Evolutionary conservation across 2,329 filamentous ascomycete species (phyloP).

Genomic region (Penicillium corylophilum): DNA sequence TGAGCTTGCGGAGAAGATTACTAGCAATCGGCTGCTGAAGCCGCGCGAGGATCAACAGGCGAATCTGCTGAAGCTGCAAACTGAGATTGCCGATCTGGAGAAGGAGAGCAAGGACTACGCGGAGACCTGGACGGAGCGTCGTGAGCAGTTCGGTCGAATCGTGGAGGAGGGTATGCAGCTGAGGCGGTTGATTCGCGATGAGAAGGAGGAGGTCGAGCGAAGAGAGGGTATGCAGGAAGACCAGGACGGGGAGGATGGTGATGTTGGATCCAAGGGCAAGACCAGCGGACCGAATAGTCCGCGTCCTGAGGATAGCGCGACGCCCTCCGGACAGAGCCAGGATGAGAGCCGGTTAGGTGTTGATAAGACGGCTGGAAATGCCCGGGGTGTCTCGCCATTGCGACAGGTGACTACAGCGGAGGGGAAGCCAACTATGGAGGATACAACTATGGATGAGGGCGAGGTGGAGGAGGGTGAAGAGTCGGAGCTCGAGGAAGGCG

Average conservation of each 20-base stretch:
- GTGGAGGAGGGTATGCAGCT: conserved; percentile 89
- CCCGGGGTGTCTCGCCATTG: conserved; percentile 38
- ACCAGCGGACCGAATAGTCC: conserved; percentile 51
- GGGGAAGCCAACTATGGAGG: conserved; percentile 48
- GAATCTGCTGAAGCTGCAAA: conserved; percentile 76
- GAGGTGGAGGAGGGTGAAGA: conserved; percentile 39
- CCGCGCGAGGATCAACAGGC: conserved; percentile 79
- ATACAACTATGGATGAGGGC: conserved; percentile 59
- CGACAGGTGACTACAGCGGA: conserved; percentile 36
- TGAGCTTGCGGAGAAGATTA: conserved; percentile 82
- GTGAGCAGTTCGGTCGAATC: conserved; percentile 83
- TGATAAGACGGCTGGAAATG: conserved; percentile 32
- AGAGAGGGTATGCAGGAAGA: conserved; percentile 74
- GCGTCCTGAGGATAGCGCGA: conserved; percentile 46
- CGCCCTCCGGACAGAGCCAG: conserved; percentile 35
- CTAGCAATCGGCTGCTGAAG: conserved; percentile 73
- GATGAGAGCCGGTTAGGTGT: conserved; percentile 36
- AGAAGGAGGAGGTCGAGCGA: conserved; percentile 90
- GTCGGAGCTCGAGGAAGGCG: conserved; percentile 47
- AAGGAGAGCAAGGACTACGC: conserved; percentile 79
- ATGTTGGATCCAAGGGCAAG: conserved; percentile 50
- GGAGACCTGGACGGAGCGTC: conserved; percentile 77
- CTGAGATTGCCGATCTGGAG: conserved; percentile 84
- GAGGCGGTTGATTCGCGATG: conserved; percentile 81
- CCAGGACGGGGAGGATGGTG: conserved; percentile 58